Conservation (phyloP, 2,329 filamentous ascomycete genomes). For the Aspergillus persii region DNA sequence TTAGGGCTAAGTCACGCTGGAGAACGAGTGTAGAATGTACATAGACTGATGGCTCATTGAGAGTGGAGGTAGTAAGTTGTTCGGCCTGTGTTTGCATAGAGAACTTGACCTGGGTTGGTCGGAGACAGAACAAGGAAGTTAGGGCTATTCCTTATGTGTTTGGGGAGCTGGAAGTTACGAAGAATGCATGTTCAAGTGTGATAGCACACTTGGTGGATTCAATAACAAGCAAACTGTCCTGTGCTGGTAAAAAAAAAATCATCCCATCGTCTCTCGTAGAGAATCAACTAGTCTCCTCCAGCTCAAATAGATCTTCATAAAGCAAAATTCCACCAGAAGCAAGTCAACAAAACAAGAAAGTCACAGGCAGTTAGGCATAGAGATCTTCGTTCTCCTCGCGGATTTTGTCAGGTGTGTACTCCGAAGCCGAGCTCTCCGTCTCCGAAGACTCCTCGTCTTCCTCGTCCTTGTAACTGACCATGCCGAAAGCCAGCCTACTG, state of each 20-base stretch:
- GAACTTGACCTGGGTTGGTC: too few species aligned
- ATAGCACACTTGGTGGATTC: not conserved
- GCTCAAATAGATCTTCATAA: not conserved
- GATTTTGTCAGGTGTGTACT: constrained; percentile 19
- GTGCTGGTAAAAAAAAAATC: not conserved
- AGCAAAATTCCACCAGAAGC: not conserved
- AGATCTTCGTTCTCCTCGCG: constrained; percentile 6
- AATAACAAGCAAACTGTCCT: not conserved
- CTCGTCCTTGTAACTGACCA: constrained; percentile 16
- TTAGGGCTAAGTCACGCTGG: too few species aligned
- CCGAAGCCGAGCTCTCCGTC: constrained; percentile 19
- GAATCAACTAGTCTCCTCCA: too few species aligned
- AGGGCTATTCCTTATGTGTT: too few species aligned
- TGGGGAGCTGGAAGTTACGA: too few species aligned
- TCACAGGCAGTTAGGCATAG: not conserved
- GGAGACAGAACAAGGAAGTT: too few species aligned
- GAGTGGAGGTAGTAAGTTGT: too few species aligned
- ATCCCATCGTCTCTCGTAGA: not conserved
- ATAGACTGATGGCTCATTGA: too few species aligned
- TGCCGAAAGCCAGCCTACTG: constrained; percentile 14
- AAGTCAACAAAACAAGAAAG: not conserved
- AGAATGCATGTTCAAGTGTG: too few species aligned
- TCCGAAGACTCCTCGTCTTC: constrained; percentile 1
- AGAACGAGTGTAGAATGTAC: too few species aligned
- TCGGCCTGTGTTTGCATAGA: too few species aligned